Evolutionary conservation across 257 asterid species (phyloP).

Genomic region (Thymus mandschuricus): DNA sequence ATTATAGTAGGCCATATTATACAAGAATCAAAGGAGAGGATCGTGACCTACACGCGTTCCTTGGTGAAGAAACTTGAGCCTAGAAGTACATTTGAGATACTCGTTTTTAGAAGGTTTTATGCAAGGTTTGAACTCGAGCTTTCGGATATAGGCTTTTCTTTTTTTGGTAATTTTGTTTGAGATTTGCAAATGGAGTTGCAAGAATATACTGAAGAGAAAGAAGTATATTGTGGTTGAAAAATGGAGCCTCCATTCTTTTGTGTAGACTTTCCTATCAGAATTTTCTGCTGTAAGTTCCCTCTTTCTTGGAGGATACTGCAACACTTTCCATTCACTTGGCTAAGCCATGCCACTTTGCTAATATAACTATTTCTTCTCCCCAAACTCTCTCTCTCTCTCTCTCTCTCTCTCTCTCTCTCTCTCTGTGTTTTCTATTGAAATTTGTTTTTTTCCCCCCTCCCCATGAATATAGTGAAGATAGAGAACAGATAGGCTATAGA

Average conservation of each 20-base stretch:
- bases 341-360: slow-evolving; percentile 31
- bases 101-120: slow-evolving; percentile 46
- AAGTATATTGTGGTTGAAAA: slow-evolving; percentile 40
- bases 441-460: neutral
- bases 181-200: slow-evolving; percentile 54
- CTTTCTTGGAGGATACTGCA: slow-evolving; percentile 2
- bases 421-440: no score
- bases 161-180: slow-evolving; percentile 47
- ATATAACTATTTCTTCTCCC: neutral
- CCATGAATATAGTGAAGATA: neutral
- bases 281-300: slow-evolving; percentile 33
- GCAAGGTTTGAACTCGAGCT: slow-evolving; percentile 55
- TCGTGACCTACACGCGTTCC: slow-evolving; percentile 32
- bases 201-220: slow-evolving; percentile 37
- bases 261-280: slow-evolving; percentile 26
- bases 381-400: neutral
- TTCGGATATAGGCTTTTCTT: slow-evolving; percentile 48
- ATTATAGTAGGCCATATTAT: slow-evolving; percentile 46
- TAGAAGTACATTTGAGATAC: slow-evolving; percentile 41
- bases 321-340: slow-evolving; percentile 26
- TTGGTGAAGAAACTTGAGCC: slow-evolving; percentile 29
- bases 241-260: slow-evolving; percentile 36
- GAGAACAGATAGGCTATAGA: no score
- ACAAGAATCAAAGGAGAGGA: slow-evolving; percentile 39
- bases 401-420: neutral